Evolutionary conservation across 495 filamentous ascomycete species (phyloP), one percentile per base, ranked within the genome.

Genomic region (Podospora pseudocomata): DNA sequence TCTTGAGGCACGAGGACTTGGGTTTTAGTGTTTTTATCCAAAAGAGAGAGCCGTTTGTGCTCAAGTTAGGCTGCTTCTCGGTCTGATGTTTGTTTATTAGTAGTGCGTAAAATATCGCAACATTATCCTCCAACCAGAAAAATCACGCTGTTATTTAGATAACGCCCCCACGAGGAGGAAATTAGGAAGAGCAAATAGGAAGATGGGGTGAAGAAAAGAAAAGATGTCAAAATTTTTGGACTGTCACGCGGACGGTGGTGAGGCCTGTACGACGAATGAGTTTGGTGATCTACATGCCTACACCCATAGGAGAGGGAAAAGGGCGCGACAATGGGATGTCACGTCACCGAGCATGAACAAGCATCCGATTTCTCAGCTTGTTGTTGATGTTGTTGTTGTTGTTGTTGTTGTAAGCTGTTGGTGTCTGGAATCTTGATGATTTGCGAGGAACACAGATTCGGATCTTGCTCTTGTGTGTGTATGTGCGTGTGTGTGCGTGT

Each of bases 1-100:
- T 66, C 58, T 62, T 55, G 66, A 13, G 54, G 54, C 69, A 71
- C 69, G 69, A 64, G 65, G 64, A 1, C 39, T 49, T 49, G 39
- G 30, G 30, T 32, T 32, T 32, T 32, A 23, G 23, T 23, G 23
- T 23, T 23, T 23, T 23, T 23, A 1, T 23, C 23, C 23, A 23
- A 23, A 23, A 23, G 23, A 23, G 23, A 23, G 1, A 23, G 23
- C 23, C 23, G 23, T 23, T 23, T 23, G 23, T 23, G 23, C 23
- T 23, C 23, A 23, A 23, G 30, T 32, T 32, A 7, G 30, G 30
- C 30, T 32, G 30, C 9, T 49, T 49, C 13, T 49, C 2, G 39
- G 39, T 3, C 39, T 49, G 9, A 11, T 16, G 9, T 49, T 11
- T 49, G 39, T 49, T 49, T 49, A 16, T 16, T 49, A 16, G 15